These are phyloP conservation scores for Taiozyma sp. DNA, from an alignment of 1,139 yeast species.

Conservation along the genomic window DNA sequence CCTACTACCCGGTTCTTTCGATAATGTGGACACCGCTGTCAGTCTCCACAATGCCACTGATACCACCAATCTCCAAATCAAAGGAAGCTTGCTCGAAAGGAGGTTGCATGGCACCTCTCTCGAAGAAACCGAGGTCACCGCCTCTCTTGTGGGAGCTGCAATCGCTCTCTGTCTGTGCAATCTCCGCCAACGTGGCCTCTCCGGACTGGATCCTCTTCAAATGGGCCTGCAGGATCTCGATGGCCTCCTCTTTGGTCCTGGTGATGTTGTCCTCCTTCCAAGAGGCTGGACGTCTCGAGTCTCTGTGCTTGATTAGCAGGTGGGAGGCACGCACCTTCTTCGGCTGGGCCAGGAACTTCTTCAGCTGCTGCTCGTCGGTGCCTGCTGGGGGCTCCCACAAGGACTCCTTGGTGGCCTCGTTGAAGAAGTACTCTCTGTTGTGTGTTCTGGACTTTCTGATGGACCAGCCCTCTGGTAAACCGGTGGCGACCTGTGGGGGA, in stretches of 20 bases:
- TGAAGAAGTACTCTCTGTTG: conserved; percentile 77
- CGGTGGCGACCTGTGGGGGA: conserved; percentile 35
- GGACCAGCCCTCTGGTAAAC: conserved; percentile 86
- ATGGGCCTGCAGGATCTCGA: conserved; percentile 53
- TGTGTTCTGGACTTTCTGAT: conserved; percentile 76
- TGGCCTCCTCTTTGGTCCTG: conserved; percentile 79
- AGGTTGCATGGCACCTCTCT: conserved; percentile 93
- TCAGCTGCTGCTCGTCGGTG: conserved; percentile 59
- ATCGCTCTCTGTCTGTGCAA: conserved; percentile 84
- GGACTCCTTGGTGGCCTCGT: conserved; percentile 67
- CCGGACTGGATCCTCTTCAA: conserved; percentile 64
- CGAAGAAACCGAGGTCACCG: conserved; percentile 90
- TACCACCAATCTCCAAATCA: conserved; percentile 74
- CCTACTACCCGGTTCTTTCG: conserved; percentile 61
- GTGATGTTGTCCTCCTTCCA: conserved; percentile 83
- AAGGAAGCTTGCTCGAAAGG: conserved; percentile 87
- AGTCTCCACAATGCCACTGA: conserved; percentile 80
- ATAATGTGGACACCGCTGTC: conserved; percentile 90
- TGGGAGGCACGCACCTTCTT: conserved; percentile 69
- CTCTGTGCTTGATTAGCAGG: conserved; percentile 75
- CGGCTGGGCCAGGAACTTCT: conserved; percentile 50
- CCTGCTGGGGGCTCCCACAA: conserved; percentile 93
- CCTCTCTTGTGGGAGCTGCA: conserved; percentile 84
- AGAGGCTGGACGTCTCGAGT: conserved; percentile 84
- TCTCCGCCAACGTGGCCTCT: conserved; percentile 60